These are phyloP conservation scores for Epichloe typhina DNA, from an alignment of 2,329 filamentous ascomycete species.

Conservation along the genomic window DNA sequence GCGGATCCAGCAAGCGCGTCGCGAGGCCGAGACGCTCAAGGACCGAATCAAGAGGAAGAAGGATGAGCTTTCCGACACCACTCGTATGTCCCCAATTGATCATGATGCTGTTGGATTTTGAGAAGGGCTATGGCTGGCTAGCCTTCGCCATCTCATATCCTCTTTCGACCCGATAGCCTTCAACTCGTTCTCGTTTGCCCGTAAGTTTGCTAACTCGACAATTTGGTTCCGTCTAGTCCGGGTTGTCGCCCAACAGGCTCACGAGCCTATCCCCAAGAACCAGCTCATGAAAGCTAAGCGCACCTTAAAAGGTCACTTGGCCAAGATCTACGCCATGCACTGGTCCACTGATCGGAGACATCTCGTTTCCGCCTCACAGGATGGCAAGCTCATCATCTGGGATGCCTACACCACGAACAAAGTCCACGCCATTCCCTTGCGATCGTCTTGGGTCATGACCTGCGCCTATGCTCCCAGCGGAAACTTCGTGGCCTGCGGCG, in stretches of 20 bases:
- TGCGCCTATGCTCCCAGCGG: conserved; percentile 97
- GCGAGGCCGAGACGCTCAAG: conserved; percentile 95
- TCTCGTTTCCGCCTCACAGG: conserved; percentile 93
- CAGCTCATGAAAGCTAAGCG: conserved; percentile 93
- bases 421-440: conserved; percentile 92
- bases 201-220: conserved; percentile 12
- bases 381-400: conserved; percentile 99
- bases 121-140: neutral
- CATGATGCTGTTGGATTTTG: neutral
- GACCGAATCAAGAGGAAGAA: conserved; percentile 99
- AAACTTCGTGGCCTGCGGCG: conserved; percentile 96
- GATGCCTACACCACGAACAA: conserved; percentile 99
- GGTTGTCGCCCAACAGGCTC: conserved; percentile 81
- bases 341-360: conserved; percentile 98
- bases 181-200: too few species aligned
- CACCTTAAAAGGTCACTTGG: conserved; percentile 92
- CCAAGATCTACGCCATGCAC: conserved; percentile 99
- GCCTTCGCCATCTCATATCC: neutral
- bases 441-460: conserved; percentile 99
- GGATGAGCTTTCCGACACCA: conserved; percentile 97
- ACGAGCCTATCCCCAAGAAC: conserved; percentile 83
- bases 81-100: conserved; percentile 53
- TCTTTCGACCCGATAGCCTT: neutral
- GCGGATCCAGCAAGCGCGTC: conserved; percentile 79
- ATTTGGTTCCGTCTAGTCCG: conserved; percentile 47